Evolutionary conservation across 2,329 filamentous ascomycete species (phyloP), one percentile per base, ranked within the genome.

Genomic region (Calonectria montana): DNA sequence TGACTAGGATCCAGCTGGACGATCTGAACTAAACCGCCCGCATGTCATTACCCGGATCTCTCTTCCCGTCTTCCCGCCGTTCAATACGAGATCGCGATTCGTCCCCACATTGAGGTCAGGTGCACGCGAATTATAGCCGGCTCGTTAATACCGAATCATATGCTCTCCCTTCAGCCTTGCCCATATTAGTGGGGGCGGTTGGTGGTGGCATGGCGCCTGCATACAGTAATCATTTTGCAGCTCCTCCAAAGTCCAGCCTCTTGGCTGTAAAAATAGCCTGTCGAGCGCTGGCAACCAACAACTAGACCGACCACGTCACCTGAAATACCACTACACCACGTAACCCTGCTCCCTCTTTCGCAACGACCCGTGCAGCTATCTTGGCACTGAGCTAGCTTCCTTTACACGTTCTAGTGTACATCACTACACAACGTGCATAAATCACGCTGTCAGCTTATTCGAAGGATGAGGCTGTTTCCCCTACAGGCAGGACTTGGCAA

Each of bases 381-480:
- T 39, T 39, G 53, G 53, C 21, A 21, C 39, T 6, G 31, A 6
- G 16, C 53, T 59, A 10, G 29, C 15, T 35, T 59, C 23, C 31
- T 39, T 21, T 39, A 59, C 31, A 59, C 15, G 23, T 59, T 59
- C 43, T 39, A 37, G 53, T 16, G 15, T 25, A 25, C 31, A 21
- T 35, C 53, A 59, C 53, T 35, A 37, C 12, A 35, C 15, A 23
- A 18, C 53, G 21, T 59, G 53, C 53, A 59, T 59, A 59, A 59
- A 59, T 59, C 35, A 59, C 53, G 53, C 53, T 9, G 53, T 59
- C 53, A 59, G 53, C 53, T 59, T 37, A 59, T 59, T 21, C 53
- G n/a, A 9, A 59, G 53, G 16, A 18, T 25, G 53, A 59, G 53
- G 53, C 53, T 59, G 53, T 39, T 35, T 4, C 35, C 16, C 21